A percentile compares a stretch with the other conserved stretches of the same genome.
phyloP scores from a whole-genome alignment of 2,329 filamentous ascomycete genomes.

The Colletotrichum melonis region DNA sequence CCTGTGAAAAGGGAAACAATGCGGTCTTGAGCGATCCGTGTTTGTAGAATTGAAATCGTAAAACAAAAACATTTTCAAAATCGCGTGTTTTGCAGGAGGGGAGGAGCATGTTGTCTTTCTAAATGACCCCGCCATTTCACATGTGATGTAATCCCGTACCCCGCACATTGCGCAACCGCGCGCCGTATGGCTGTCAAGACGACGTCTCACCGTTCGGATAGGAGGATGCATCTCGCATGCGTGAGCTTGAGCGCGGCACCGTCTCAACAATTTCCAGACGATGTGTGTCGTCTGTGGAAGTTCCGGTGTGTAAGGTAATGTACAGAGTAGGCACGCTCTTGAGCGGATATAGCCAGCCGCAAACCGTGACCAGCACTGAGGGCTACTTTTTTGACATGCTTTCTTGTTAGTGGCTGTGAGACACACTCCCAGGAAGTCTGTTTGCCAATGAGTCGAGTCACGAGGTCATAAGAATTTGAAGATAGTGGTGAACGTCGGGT shows the following conservation, averaged over 20 bases:
- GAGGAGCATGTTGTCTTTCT: background rate
- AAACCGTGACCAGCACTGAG: too few species aligned
- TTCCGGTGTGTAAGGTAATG: background rate
- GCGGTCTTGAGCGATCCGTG: slow-evolving; percentile 28
- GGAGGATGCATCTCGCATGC: background rate
- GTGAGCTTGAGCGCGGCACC: background rate
- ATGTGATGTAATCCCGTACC: slow-evolving; percentile 4
- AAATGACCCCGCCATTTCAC: background rate
- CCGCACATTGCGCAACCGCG: background rate
- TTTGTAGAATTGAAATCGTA: slow-evolving; percentile 18
- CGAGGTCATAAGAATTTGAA: too few species aligned
- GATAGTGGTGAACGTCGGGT: background rate
- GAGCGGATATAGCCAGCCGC: too few species aligned
- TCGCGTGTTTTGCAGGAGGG: background rate
- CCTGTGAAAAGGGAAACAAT: slow-evolving; percentile 25
- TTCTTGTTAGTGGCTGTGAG: too few species aligned
- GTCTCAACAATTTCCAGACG: background rate
- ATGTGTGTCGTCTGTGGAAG: background rate
- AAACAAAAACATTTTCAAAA: background rate
- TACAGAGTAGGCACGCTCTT: too few species aligned
- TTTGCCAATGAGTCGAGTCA: too few species aligned
- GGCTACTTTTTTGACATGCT: too few species aligned
- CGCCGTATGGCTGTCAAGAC: background rate
- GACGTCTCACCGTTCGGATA: background rate
- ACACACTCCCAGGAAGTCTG: accelerated